Evolutionary conservation across 192 early-diverging fungal genomes (phyloP).

Genomic region (Coemansia sp.): DNA sequence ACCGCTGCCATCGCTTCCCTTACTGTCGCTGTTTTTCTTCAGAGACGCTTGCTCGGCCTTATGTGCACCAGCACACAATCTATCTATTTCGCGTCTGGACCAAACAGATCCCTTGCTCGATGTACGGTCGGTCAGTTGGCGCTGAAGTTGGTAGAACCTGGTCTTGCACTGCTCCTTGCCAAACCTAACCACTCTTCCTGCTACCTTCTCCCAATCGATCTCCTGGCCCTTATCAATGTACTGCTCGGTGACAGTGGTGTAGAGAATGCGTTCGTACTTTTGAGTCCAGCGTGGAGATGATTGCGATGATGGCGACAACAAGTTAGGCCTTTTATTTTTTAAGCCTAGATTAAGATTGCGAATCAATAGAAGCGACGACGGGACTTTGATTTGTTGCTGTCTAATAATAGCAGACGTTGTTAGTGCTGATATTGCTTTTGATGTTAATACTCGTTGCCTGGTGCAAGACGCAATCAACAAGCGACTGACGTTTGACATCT

Average conservation of each 20-base stretch:
- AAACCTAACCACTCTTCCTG: neutral
- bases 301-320: too few relatives aligned
- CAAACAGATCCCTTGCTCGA: constrained; percentile 6
- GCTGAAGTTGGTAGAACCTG: constrained; percentile 10
- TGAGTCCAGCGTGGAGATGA: neutral
- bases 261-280: constrained; percentile 8
- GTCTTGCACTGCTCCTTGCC: constrained; percentile 10
- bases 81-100: constrained; percentile 2
- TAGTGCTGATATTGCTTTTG: neutral
- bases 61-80: neutral
- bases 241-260: neutral
- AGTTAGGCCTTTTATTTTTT: too few relatives aligned
- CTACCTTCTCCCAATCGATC: neutral
- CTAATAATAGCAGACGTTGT: neutral
- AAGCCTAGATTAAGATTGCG: neutral
- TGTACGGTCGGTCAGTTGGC: constrained; percentile 11
- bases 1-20: neutral
- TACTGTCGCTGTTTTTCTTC: neutral
- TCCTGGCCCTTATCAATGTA: neutral
- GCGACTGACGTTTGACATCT: neutral
- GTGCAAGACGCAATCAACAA: neutral
- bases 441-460: neutral
- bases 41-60: constrained; percentile 3
- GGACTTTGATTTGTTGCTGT: neutral
- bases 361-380: neutral